phyloP scores from a whole-genome alignment of 148 eudicot genomes.

The Linanthus parryae region DNA sequence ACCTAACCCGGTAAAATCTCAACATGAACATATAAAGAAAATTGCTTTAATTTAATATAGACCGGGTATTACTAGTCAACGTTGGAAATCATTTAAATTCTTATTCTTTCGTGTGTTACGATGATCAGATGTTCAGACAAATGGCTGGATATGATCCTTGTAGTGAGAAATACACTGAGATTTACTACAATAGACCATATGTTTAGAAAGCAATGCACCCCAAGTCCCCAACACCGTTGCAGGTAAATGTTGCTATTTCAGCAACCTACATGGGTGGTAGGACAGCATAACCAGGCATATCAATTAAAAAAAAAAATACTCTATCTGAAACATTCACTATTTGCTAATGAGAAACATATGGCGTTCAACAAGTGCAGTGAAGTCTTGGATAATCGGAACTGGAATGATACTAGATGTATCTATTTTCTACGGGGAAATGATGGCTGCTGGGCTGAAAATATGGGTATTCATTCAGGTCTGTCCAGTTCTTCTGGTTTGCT shows the following conservation, averaged over 20 bases:
- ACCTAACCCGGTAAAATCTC: conserved; percentile 36
- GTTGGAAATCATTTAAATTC: too few relatives aligned
- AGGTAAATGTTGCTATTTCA: conserved; percentile 32
- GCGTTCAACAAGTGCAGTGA: too few relatives aligned
- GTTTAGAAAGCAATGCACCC: conserved; percentile 94
- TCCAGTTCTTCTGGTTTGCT: too few relatives aligned
- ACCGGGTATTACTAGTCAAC: not conserved
- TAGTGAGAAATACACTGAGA: conserved; percentile 80
- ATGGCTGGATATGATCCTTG: conserved; percentile 92
- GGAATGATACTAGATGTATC: conserved; percentile 91
- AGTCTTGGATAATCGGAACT: conserved; percentile 66
- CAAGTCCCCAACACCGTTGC: conserved; percentile 63
- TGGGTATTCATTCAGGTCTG: conserved; percentile 96
- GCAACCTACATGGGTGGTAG: too few relatives aligned
- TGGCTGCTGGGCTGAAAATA: conserved; percentile 62
- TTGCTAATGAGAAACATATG: not conserved
- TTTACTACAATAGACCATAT: conserved; percentile 82
- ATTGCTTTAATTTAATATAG: not conserved
- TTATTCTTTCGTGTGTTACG: not conserved
- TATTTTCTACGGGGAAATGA: conserved; percentile 69
- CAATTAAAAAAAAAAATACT: too few relatives aligned
- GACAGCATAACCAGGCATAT: too few relatives aligned
- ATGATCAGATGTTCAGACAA: conserved; percentile 36
- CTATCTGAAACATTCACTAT: too few relatives aligned
- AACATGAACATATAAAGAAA: not conserved